Base-by-base conservation (phyloP, 495 filamentous ascomycete genomes). In the Penicillium lividum region DNA sequence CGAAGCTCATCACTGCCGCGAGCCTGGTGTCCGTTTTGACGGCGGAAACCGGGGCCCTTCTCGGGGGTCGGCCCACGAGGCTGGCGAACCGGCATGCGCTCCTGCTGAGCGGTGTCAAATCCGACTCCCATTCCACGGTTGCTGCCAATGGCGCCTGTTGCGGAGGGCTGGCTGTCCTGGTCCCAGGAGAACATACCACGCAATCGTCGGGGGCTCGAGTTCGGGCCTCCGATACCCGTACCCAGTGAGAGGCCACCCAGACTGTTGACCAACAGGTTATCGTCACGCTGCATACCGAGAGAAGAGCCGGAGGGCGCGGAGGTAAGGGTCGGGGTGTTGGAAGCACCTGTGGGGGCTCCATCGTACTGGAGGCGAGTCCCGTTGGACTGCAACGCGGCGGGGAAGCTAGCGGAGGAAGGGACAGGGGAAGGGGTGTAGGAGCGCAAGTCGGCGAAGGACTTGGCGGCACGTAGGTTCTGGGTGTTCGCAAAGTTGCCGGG, bases 401-500 rank as follows among this genome's bases (percentile, higher is more conserved):
- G 89, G 70, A 94, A 93, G 79, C 90, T 93, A 18, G 89, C 89
- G 11, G 89, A 88, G 4, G 94, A 97, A 4, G 90, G 88, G 16
- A 89, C 93, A 5, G 94, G 93, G 56, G 93, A 97, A 13, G 94
- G 94, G 8, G 93, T 96, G 73, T 93, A 95, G 3, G 93, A 94
- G 58, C 93, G 89, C 60, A 98, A 77, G 71, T 98, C 94, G 45
- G 93, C 94, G 69, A 96, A 96, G 22, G 93, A 97, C 77, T 98
- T 98, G 61, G 95, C 94, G 31, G 89, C 89, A 25, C 94, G 89
- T n/a, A 98, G 84, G 71, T 92, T 94, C 61, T 85, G 85, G 31
- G 80, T 79, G 22, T 82, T 80, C 54, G 82, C 83, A 46, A 84
- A 80, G 57, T 83, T 83, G 42, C 88, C 87, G 1, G 92, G 90